Base-by-base conservation (phyloP, 2,329 filamentous ascomycete species). In the Paracoccidioides brasiliensis region DNA sequence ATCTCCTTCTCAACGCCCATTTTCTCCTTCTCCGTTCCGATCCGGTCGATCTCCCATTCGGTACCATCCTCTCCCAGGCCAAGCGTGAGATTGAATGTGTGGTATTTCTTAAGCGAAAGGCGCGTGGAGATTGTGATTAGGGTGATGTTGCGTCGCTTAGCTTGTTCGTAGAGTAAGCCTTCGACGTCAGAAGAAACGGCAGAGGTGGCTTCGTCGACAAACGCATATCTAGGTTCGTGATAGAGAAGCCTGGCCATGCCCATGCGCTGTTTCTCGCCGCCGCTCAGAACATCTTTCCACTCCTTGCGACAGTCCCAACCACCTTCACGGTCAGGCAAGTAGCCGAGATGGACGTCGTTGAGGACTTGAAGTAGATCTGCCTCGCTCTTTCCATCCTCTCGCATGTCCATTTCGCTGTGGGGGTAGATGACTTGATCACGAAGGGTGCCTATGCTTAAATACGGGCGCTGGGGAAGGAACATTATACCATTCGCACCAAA, bases 371-470 rank as follows among this genome's bases (percentile, higher is more conserved):
- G 81, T 22, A 98, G 78, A 61, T 95, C 87, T 37, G 81, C 76
- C 67, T 98, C 93, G 2, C 80, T 82, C 63, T 85, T 84, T 14
- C 85, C 83, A 59, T 85, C 84, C 57, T 88, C 84, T 35, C 83
- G 84, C 93, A 98, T 97, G 64, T 98, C 93, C 44, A 90, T 76
- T 67, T 95, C 91, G 5, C 89, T 91, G 64, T 98, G 90, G 0
- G 93, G 93, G 64, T 98, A 98, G 67, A 97, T 96, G 64, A 98
- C 89, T 73, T 98, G 94, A 65, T 98, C 94, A 32, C 93, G 85
- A 8, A 97, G 77, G 1, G 93, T 97, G 40, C 93, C 93, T 28
- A 91, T 86, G 68, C 85, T 91, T 38, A 97, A 80, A 65, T 97
- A 97, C 0, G 91, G 90, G 14, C 91, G 80, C 69, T 98, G 93